Evolutionary conservation across 1,284 basidiomycete species (phyloP).

Genomic region (Pseudozyma tsukubaensis): DNA sequence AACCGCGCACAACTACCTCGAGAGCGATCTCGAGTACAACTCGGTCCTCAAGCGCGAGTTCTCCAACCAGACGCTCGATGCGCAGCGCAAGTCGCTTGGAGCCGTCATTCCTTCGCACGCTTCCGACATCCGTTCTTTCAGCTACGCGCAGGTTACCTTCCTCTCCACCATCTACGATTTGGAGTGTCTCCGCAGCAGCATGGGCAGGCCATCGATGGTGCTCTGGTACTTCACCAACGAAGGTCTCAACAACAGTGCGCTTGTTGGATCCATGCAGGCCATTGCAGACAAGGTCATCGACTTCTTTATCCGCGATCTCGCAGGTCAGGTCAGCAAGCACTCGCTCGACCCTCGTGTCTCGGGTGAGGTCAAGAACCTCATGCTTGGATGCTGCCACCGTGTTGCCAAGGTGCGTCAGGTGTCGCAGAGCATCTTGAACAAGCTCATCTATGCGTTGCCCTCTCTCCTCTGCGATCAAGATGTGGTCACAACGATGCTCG

Average conservation of each 20-base stretch:
- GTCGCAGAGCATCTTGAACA: constrained; percentile 84
- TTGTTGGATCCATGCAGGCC: constrained; percentile 83
- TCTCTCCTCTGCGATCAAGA: constrained; percentile 90
- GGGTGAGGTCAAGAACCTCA: constrained; percentile 79
- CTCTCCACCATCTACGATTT: constrained; percentile 88
- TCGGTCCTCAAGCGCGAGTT: constrained; percentile 78
- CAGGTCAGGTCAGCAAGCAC: constrained; percentile 79
- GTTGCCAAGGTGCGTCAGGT: constrained; percentile 83
- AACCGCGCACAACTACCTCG: constrained; percentile 83
- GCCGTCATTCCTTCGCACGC: constrained; percentile 76
- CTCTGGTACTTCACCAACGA: constrained; percentile 90
- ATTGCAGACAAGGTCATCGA: constrained; percentile 82
- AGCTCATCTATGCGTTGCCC: constrained; percentile 90
- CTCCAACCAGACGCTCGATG: constrained; percentile 54
- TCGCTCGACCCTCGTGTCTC: constrained; percentile 80
- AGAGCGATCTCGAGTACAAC: constrained; percentile 92
- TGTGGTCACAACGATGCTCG: constrained; percentile 81
- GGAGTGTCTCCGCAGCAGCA: constrained; percentile 85
- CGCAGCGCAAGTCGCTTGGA: constrained; percentile 64
- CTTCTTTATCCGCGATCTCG: constrained; percentile 66
- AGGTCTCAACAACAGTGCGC: constrained; percentile 77
- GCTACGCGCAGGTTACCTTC: constrained; percentile 87
- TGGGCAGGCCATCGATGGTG: constrained; percentile 83
- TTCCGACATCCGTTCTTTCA: constrained; percentile 80
- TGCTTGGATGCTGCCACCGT: constrained; percentile 85